These are phyloP conservation scores for Mucor velutinosus DNA, from an alignment of 371 early-diverging fungal genomes.

Conservation along the genomic window DNA sequence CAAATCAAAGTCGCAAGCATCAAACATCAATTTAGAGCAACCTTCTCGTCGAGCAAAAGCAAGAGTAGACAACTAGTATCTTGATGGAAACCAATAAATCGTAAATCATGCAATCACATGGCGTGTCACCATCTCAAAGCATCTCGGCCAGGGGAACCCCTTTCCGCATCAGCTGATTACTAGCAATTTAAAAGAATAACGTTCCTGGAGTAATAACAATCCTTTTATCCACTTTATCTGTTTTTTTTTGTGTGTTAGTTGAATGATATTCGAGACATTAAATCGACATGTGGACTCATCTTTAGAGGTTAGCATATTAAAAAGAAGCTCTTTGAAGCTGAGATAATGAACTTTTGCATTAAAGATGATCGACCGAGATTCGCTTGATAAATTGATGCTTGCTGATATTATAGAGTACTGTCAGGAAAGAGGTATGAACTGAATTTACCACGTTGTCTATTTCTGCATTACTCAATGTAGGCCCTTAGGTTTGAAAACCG, in stretches of 20 bases:
- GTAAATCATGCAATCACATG: constrained; percentile 6
- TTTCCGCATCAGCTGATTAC: constrained; percentile 7
- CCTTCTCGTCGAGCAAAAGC: too few relatives aligned
- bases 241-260: not conserved
- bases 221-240: not conserved
- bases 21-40: too few relatives aligned
- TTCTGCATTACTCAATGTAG: too few relatives aligned
- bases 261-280: constrained; percentile 38
- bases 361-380: constrained; percentile 30
- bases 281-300: constrained; percentile 39
- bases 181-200: not conserved
- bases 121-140: not conserved
- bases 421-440: constrained; percentile 64
- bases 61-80: too few relatives aligned
- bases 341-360: not conserved
- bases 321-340: not conserved
- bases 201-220: not conserved
- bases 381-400: constrained; percentile 58
- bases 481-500: constrained; percentile 56
- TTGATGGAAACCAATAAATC: too few relatives aligned
- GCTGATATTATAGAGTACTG: constrained; percentile 76
- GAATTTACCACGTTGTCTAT: not conserved
- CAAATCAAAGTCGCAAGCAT: too few relatives aligned
- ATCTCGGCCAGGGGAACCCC: not conserved
- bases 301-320: constrained; percentile 28